phyloP scores from a whole-genome alignment of 148 eudicot species.

The Cornus florida region DNA sequence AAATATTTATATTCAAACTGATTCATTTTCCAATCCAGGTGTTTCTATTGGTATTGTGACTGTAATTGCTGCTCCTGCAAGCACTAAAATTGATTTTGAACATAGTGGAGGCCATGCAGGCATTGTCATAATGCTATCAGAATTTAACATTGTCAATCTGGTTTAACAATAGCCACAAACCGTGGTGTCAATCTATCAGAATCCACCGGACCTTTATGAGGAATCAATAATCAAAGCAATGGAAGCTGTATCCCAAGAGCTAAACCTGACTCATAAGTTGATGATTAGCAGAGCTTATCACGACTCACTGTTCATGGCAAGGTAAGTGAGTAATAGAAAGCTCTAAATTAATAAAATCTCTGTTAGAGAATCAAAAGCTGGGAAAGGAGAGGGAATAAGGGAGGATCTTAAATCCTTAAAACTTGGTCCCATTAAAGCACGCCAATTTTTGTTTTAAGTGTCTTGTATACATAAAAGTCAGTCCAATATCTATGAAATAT shows the following conservation, averaged over 20 bases:
- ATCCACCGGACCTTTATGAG: slow-evolving; percentile 86
- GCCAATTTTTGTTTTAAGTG: not conserved
- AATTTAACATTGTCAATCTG: slow-evolving; percentile 57
- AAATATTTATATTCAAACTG: not conserved
- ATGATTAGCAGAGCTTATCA: slow-evolving; percentile 99
- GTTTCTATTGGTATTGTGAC: slow-evolving; percentile 86
- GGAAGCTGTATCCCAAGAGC: slow-evolving; percentile 73
- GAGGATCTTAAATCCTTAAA: not conserved
- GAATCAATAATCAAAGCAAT: slow-evolving; percentile 64
- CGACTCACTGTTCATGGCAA: slow-evolving; percentile 97
- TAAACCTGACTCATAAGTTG: slow-evolving; percentile 66
- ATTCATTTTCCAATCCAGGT: slow-evolving; percentile 34
- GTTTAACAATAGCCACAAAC: slow-evolving; percentile 64
- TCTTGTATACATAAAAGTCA: not conserved
- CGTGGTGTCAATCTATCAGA: slow-evolving; percentile 68
- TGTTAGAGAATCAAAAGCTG: not conserved
- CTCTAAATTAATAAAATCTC: not conserved
- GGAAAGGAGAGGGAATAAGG: not conserved
- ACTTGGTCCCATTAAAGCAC: not conserved
- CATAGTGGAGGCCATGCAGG: slow-evolving; percentile 99
- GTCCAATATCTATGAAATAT: no score
- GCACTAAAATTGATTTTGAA: slow-evolving; percentile 90
- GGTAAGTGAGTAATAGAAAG: slow-evolving; percentile 35
- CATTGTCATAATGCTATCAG: slow-evolving; percentile 85
- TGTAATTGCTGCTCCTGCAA: slow-evolving; percentile 99